phyloP scores from a whole-genome alignment of 2,329 filamentous ascomycete genomes.

The Sarocladiaceae sp. region DNA sequence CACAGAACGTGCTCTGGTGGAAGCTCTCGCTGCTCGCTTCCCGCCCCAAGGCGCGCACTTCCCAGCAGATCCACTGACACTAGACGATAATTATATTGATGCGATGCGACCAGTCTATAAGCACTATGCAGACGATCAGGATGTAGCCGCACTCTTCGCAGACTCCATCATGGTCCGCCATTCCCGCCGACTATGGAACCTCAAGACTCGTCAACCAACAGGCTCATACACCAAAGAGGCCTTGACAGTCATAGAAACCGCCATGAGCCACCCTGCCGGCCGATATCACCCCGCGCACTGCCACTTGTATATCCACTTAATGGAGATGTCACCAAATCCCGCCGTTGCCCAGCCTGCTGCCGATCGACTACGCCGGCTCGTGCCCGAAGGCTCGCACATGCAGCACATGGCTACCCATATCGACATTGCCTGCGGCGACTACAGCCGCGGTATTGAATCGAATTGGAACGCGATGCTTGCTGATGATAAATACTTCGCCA shows the following conservation, averaged over 20 bases:
- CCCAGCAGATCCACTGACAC: too few species aligned
- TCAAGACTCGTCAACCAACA: too few species aligned
- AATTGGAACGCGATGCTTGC: conserved; percentile 62
- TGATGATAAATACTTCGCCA: conserved; percentile 59
- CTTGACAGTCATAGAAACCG: conserved; percentile 15
- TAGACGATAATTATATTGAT: too few species aligned
- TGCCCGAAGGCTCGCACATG: conserved; percentile 18
- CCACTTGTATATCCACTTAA: conserved; percentile 21
- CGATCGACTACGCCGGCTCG: conserved; percentile 16
- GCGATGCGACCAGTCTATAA: too few species aligned
- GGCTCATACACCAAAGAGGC: too few species aligned
- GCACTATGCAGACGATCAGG: too few species aligned
- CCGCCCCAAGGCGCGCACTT: too few species aligned
- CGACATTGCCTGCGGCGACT: conserved; percentile 29
- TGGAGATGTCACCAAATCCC: conserved; percentile 21
- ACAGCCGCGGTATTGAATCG: conserved; percentile 57
- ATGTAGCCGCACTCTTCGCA: too few species aligned
- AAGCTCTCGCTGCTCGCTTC: conserved; percentile 14
- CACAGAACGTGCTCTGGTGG: conserved; percentile 15
- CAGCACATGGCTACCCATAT: conserved; percentile 21
- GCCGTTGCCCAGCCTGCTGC: conserved; percentile 17
- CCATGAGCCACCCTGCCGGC: too few species aligned
- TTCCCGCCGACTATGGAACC: too few species aligned
- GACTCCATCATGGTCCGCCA: too few species aligned
- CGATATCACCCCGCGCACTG: conserved; percentile 16